Percentiles rank a stretch among this genome's conserved stretches.
phyloP scores from a whole-genome alignment of 75 land plant species.

The Pseudotsuga menziesii region DNA sequence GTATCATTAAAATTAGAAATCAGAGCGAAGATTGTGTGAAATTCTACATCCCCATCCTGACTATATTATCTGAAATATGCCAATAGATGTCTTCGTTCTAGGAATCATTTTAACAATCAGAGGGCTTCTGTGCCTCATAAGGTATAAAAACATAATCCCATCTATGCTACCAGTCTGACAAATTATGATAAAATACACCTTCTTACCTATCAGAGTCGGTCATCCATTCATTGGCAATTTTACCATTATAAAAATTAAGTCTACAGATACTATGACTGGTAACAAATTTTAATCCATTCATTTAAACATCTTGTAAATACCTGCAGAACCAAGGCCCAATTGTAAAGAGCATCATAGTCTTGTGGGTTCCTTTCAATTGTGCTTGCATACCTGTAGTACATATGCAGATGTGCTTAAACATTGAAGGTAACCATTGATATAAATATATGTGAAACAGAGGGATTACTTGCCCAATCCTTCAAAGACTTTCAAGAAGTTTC shows the following conservation, averaged over 20 bases:
- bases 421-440: background rate
- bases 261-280: background rate
- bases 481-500: background rate
- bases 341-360: constrained; percentile 94
- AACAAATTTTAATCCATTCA: background rate
- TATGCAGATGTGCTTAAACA: background rate
- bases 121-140: no score
- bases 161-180: no score
- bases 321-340: constrained; percentile 99
- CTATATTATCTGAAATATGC: no score
- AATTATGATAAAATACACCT: no score
- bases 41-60: no score
- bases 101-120: no score
- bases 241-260: background rate
- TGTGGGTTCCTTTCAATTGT: constrained; percentile 89
- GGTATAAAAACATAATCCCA: no score
- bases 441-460: background rate
- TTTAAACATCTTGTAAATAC: constrained; percentile 10
- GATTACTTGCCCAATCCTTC: background rate
- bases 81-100: no score
- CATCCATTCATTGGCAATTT: no score
- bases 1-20: no score
- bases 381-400: constrained; percentile 69
- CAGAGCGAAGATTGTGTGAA: no score
- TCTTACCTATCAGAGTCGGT: no score